Base-by-base conservation (phyloP, 768 basidiomycete species). In the Tephrocybe sp. region DNA sequence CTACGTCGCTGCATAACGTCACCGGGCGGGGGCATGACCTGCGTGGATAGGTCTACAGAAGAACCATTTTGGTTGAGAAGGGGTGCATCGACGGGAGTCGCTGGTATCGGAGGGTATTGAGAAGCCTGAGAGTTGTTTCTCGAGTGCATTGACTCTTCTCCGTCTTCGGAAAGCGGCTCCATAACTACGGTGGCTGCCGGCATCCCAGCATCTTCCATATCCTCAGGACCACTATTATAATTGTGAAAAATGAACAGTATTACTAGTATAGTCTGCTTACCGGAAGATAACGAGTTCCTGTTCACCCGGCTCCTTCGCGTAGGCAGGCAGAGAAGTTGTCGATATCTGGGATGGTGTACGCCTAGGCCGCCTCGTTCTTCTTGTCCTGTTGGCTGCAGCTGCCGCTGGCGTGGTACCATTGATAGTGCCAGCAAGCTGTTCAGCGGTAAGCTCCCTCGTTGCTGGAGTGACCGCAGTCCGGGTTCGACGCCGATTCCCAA, bases 231-330 rank as follows among this genome's bases (percentile, higher is more conserved):
- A 38, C 81, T 84, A 57, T 24, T 43, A 30, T 22, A 11, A 44
- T 24, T 28, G n/a, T n/a, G n/a, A n/a, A n/a, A n/a, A n/a, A n/a
- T n/a, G n/a, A n/a, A n/a, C n/a, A n/a, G n/a, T n/a, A n/a, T n/a
- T n/a, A n/a, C n/a, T n/a, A n/a, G n/a, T n/a, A n/a, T n/a, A n/a
- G n/a, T n/a, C n/a, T n/a, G n/a, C n/a, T 51, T 44, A 78, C 73
- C 77, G 71, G 47, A 73, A 69, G 44, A 92, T 81, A 5, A 92
- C 90, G 24, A 92, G 73, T 63, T 92, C 90, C 31, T 84, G 74
- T 40, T 90, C 90, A 13, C 89, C 89, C 0, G 90, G 88, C 52
- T 92, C 89, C 66, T 90, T 90, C 71, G 80, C 87, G 57, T 92
- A 92, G 24, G 76, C 80, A 5, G 90, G 90, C 25, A 92, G 64